Conservation (phyloP, 257 asterid species). For the Solanum bulbocastanum region DNA sequence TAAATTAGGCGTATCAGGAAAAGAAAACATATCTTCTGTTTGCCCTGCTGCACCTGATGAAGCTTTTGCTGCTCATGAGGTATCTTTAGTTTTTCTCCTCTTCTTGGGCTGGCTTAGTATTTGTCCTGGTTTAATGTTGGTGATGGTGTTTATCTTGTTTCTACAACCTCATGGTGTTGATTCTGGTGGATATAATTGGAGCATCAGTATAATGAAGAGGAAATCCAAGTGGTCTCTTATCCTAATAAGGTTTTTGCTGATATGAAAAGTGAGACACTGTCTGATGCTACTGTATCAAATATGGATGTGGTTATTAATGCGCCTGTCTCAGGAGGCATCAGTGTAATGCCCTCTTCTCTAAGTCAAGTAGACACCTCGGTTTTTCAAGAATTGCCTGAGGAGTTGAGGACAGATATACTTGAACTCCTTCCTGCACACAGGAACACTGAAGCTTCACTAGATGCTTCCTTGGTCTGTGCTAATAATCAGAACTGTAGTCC, state of each 20-base stretch:
- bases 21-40: not conserved
- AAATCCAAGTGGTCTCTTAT: not conserved
- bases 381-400: slow-evolving; percentile 78
- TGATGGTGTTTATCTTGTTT: not conserved
- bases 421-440: slow-evolving; percentile 65
- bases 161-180: not conserved
- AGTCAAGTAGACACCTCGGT: slow-evolving; percentile 85
- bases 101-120: not conserved
- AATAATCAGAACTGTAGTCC: slow-evolving; percentile 20
- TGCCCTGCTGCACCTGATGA: not conserved
- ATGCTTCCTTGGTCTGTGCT: slow-evolving; percentile 22
- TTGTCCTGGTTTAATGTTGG: not conserved
- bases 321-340: slow-evolving; percentile 19
- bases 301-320: slow-evolving; percentile 1
- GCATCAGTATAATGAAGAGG: slow-evolving; percentile 1
- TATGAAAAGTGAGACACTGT: slow-evolving; percentile 11
- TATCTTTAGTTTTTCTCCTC: not conserved
- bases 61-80: not conserved
- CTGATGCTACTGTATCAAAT: slow-evolving; percentile 9
- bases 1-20: not conserved
- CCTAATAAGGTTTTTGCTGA: slow-evolving; percentile 12
- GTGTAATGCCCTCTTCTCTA: slow-evolving; percentile 72
- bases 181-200: not conserved
- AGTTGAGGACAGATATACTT: slow-evolving; percentile 66
- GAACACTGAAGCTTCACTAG: slow-evolving; percentile 22